Evolutionary conservation across 805 yeast genomes (phyloP), one percentile per base, ranked within the genome.

Genomic region (Monosporozyma aerobia): DNA sequence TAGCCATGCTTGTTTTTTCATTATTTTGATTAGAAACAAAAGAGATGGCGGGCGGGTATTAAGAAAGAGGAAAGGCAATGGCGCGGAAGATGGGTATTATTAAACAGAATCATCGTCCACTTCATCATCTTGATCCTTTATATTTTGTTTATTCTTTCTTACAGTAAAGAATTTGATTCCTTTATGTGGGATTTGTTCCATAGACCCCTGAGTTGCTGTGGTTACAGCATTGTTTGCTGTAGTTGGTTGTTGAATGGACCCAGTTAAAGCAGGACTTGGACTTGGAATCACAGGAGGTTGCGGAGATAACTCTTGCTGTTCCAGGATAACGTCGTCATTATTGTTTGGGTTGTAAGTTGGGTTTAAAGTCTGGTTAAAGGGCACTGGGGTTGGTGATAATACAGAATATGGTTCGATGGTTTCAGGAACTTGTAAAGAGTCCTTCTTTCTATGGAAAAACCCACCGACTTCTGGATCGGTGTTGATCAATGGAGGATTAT

Each of bases 161-260:
- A 85, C 82, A 62, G 82, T 84, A 76, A 85, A 85, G 70, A 85
- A 85, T 69, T 87, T 82, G 62, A 85, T 84, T 47, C 90, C 90
- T 56, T 59, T 66, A 57, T 58, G 70, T 53, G 58, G 63, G 59
- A 57, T 57, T 32, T 56, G 64, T 57, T 55, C 40, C 49, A 47
- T 13, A 10, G 45, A 43, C 23, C 43, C 51, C 22, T 41, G 39
- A 19, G 50, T 27, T 25, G 48, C 41, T 6, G 50, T 29, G 50
- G 19, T 23, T 6, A 39, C 43, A 30, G 41, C 9, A 25, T 14
- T 39, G 16, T 19, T 46, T 16, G 32, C 14, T 23, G 49, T 37
- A 5, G 49, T 33, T 45, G 48, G 45, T 23, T 43, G 25, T 47
- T 43, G 30, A 33, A 49, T 16, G 43, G 37, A 27, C 11, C 35